A percentile compares a stretch with the other conserved stretches of the same genome.
These are phyloP conservation scores for Xylaria sp. DNA, from an alignment of 2,329 filamentous ascomycete genomes.

Conservation along the genomic window DNA sequence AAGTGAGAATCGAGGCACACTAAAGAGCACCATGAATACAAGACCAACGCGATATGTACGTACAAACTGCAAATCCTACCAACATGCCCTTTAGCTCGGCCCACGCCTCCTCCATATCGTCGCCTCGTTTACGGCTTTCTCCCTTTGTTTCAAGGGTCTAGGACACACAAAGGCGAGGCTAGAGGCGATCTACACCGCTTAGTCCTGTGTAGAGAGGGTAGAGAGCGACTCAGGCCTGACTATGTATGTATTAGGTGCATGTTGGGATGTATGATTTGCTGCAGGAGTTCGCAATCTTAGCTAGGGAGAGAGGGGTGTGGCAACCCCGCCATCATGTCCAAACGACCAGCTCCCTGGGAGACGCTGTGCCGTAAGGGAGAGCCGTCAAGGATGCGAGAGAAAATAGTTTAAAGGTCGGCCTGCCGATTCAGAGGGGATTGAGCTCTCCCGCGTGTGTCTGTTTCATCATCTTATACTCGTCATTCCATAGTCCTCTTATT, in stretches of 20 bases:
- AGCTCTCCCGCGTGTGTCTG: background rate
- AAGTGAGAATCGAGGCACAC: conserved; percentile 10
- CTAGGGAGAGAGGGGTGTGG: conserved; percentile 13
- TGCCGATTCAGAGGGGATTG: conserved; percentile 15
- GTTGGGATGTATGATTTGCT: conserved; percentile 22
- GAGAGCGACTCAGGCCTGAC: conserved; percentile 3
- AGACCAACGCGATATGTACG: conserved; percentile 13
- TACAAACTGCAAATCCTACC: conserved; percentile 20
- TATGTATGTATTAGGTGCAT: conserved; percentile 23
- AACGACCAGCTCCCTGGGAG: conserved; percentile 14
- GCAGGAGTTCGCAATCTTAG: conserved; percentile 25
- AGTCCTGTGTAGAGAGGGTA: background rate
- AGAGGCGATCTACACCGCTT: conserved; percentile 26
- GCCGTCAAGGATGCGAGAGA: conserved; percentile 15
- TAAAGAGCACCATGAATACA: background rate
- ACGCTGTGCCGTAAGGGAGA: conserved; percentile 3
- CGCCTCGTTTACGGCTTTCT: background rate
- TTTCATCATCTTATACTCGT: conserved; percentile 9
- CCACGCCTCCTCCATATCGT: conserved; percentile 9
- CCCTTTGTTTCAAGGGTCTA: conserved; percentile 25
- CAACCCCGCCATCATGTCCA: conserved; percentile 23
- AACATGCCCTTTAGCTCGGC: conserved; percentile 10
- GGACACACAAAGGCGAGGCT: conserved; percentile 19
- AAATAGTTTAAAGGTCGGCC: conserved; percentile 27
- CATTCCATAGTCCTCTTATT: conserved; percentile 6